Evolutionary conservation across 352 stramenopile species (phyloP), one percentile per base, ranked within the genome.

Genomic region (Pythium aphanidermatum): DNA sequence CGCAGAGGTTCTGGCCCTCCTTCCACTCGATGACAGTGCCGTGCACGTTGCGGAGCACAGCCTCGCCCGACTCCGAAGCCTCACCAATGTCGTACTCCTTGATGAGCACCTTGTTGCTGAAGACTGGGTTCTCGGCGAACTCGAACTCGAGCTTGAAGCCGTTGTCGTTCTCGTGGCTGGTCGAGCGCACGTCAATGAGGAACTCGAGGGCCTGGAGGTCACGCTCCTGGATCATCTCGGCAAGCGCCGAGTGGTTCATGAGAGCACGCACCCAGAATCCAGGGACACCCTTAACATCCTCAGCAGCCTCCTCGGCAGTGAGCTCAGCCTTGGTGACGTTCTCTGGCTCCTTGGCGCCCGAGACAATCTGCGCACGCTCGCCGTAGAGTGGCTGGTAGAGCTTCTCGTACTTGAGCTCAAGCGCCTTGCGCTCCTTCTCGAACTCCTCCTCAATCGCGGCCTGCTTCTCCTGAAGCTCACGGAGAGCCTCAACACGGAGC

Each of bases 321-420:
- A 68, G 45, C 20, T 86, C 75, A 9, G 62, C 59, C 39, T 63
- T 65, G 4, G 48, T 43, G 11, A 75, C 74, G 11, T 71, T 63
- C 5, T 83, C 74, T 14, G 88, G 76, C 30, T 92, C 80, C 63
- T 89, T 92, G 23, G 66, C 56, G 28, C 81, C 81, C 43, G 74
- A 76, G 16, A 92, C 78, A 41, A 90, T 86, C 46, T 78, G 62
- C 12, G 78, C 75, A 25, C 81, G 81, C 49, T 90, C 64, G 19
- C 46, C 30, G 65, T 89, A 92, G 46, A 92, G 77, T 13, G 77
- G 81, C 64, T 90, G 75, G 62, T 92, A 92, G 11, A 89, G 67
- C 62, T 88, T 90, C 60, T 92, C 78, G 53, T 92, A 92, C 65
- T 92, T 92, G 40, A 92, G 76, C 62, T 92, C 78, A 14, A 92